These are phyloP conservation scores for Typha latifolia DNA, from an alignment of 176 grass and related monocot species.

Conservation along the genomic window DNA sequence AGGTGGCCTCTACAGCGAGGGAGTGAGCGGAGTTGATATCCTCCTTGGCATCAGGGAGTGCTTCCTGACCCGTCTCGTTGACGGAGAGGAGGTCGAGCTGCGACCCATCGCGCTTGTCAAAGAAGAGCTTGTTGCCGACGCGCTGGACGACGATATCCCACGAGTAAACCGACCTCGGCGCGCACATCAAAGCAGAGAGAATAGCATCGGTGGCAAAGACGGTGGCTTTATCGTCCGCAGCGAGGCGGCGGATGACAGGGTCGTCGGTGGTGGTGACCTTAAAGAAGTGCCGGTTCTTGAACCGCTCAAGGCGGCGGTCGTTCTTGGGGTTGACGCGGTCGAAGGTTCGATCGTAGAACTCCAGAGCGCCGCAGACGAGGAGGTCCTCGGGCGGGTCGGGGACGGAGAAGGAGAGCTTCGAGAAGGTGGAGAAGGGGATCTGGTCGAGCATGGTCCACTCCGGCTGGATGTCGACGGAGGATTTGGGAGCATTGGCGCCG, in stretches of 20 bases:
- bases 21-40: slow-evolving; percentile 71
- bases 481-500: slow-evolving; percentile 27
- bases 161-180: slow-evolving; percentile 52
- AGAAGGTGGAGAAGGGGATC: slow-evolving; percentile 84
- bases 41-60: slow-evolving; percentile 64
- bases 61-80: slow-evolving; percentile 74
- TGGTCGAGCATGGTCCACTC: slow-evolving; percentile 84
- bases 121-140: slow-evolving; percentile 83
- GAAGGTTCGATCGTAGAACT: slow-evolving; percentile 54
- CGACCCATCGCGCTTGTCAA: slow-evolving; percentile 76
- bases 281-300: slow-evolving; percentile 68
- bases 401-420: slow-evolving; percentile 78
- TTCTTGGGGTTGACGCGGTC: slow-evolving; percentile 81
- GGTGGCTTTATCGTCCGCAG: slow-evolving; percentile 62
- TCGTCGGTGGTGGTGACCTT: slow-evolving; percentile 82
- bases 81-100: slow-evolving; percentile 74
- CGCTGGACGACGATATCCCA: slow-evolving; percentile 86
- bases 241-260: slow-evolving; percentile 70
- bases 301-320: slow-evolving; percentile 58
- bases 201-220: slow-evolving; percentile 79
- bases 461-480: slow-evolving; percentile 81
- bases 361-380: slow-evolving; percentile 56
- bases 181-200: slow-evolving; percentile 64
- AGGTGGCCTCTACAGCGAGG: slow-evolving; percentile 63
- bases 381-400: slow-evolving; percentile 70